These are phyloP conservation scores for Endogone sp. DNA, from an alignment of 192 early-diverging fungal genomes.

Conservation along the genomic window DNA sequence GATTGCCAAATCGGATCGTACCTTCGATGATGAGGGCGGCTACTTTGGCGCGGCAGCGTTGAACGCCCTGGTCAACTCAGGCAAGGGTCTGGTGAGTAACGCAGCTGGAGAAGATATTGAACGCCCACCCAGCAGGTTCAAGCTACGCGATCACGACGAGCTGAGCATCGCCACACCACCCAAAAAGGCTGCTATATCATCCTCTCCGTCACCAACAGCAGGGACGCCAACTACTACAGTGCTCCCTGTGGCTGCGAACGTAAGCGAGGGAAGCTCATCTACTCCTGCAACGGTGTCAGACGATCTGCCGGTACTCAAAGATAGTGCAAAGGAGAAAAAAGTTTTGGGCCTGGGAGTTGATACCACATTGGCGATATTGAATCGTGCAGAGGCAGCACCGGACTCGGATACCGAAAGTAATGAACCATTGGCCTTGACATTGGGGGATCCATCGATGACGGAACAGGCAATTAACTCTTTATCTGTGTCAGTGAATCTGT, in stretches of 20 bases:
- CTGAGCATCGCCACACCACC: slow-evolving; percentile 7
- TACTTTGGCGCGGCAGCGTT: slow-evolving; percentile 24
- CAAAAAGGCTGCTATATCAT: too few species aligned
- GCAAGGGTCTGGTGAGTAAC: not conserved
- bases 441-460: slow-evolving; percentile 60
- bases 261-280: not conserved
- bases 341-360: not conserved
- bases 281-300: not conserved
- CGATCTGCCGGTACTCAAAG: not conserved
- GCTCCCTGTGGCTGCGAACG: too few species aligned
- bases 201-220: too few species aligned
- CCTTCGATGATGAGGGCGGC: slow-evolving; percentile 18
- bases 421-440: slow-evolving; percentile 47
- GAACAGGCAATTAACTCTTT: slow-evolving; percentile 57
- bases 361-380: not conserved
- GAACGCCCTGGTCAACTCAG: not conserved
- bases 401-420: too few species aligned
- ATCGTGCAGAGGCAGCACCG: not conserved
- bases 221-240: too few species aligned
- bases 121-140: slow-evolving; percentile 20
- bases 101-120: not conserved
- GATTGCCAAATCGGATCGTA: slow-evolving; percentile 23
- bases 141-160: slow-evolving; percentile 46
- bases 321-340: not conserved
- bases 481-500: slow-evolving; percentile 61